A percentile compares a stretch with the other conserved stretches of the same genome.
Evolutionary conservation across 495 filamentous ascomycete genomes (phyloP).

Genomic region (Penicillium nucicola): DNA sequence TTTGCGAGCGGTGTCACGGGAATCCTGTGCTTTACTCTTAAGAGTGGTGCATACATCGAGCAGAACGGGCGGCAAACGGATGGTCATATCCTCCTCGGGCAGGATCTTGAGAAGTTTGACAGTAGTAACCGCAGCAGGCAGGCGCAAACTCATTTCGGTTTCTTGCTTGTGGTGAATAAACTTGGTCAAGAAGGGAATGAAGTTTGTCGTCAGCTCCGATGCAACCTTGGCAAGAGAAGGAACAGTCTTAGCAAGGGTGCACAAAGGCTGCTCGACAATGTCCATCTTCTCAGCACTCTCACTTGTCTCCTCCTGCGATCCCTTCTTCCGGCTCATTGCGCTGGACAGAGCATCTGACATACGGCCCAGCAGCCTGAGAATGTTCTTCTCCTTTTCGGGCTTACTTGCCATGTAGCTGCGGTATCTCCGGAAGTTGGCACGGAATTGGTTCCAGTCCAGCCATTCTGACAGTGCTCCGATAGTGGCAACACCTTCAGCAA

Average conservation of each 20-base stretch:
- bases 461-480: constrained; percentile 70
- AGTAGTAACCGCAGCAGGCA: constrained; percentile 80
- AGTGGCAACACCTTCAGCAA: constrained; percentile 73
- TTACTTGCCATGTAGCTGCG: constrained; percentile 75
- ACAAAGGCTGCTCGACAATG: constrained; percentile 26
- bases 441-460: constrained; percentile 89
- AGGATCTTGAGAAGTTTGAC: constrained; percentile 83
- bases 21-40: constrained; percentile 81
- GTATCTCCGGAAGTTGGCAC: constrained; percentile 75
- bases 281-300: constrained; percentile 32
- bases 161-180: constrained; percentile 95
- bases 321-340: constrained; percentile 43
- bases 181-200: constrained; percentile 69
- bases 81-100: constrained; percentile 64
- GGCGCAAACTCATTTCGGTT: constrained; percentile 82
- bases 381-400: constrained; percentile 78
- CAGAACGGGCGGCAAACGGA: constrained; percentile 74
- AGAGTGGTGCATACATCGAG: constrained; percentile 91
- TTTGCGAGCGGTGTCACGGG: constrained; percentile 84
- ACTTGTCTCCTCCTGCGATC: constrained; percentile 30
- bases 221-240: constrained; percentile 68
- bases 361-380: constrained; percentile 75
- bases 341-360: constrained; percentile 71
- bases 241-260: constrained; percentile 59
- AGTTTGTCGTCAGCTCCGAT: constrained; percentile 67